Percentiles rank a stretch among this genome's conserved stretches.
Conservation (phyloP, 108 stramenopile species). For the Mayamaea pseudoterrestris region DNA sequence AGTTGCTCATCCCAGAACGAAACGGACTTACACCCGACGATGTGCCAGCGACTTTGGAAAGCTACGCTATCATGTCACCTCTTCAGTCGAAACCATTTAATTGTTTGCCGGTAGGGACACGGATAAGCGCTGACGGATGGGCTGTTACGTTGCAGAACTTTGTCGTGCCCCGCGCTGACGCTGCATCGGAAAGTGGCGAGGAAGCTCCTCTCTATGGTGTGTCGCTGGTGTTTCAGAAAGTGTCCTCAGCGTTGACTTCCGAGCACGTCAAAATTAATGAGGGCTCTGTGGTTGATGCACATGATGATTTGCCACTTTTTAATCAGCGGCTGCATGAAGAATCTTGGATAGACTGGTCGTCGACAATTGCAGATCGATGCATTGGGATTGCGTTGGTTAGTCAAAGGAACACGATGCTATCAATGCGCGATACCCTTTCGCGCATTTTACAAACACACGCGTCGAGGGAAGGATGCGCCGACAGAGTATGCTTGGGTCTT, state of each 20-base stretch:
- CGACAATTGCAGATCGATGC: conserved; percentile 12
- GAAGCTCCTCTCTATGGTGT: conserved; percentile 53
- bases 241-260: neutral
- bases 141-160: conserved; percentile 62
- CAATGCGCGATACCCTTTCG: conserved; percentile 60
- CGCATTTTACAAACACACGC: conserved; percentile 25
- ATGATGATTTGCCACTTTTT: conserved; percentile 34
- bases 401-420: conserved; percentile 35
- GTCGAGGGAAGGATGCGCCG: neutral
- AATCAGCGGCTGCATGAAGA: conserved; percentile 28
- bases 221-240: conserved; percentile 45
- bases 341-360: conserved; percentile 26
- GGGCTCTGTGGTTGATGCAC: conserved; percentile 6
- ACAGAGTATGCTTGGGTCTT: conserved; percentile 12
- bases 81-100: conserved; percentile 1
- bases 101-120: neutral
- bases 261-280: conserved; percentile 15
- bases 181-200: conserved; percentile 18
- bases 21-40: conserved; percentile 16
- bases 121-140: conserved; percentile 56
- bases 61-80: conserved; percentile 32
- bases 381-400: conserved; percentile 66
- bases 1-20: conserved; percentile 13
- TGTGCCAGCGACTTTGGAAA: conserved; percentile 58
- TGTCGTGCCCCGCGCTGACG: conserved; percentile 45